Evolutionary conservation across 177 flowering plant genomes (phyloP).

Genomic region (Vitis hybrid): DNA sequence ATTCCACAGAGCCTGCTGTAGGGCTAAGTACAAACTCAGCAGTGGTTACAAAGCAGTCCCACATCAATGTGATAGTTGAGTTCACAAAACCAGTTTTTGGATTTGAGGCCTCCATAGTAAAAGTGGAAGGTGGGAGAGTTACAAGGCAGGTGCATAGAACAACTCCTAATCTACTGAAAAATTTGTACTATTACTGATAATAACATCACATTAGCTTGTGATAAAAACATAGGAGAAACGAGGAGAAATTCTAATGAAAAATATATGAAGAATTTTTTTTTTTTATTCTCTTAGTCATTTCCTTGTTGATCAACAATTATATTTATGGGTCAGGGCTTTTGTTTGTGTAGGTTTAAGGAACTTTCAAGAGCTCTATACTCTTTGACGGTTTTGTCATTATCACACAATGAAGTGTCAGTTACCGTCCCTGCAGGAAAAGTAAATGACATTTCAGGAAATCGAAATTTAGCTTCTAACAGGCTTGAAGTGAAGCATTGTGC

Average conservation of each 20-base stretch:
- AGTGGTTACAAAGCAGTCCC: slow-evolving; percentile 32
- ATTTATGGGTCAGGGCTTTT: neutral
- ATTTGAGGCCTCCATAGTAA: slow-evolving; percentile 41
- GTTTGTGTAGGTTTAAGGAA: slow-evolving; percentile 45
- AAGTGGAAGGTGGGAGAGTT: slow-evolving; percentile 50
- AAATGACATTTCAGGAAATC: slow-evolving; percentile 57
- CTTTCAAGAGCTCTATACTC: slow-evolving; percentile 52
- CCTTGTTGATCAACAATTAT: neutral
- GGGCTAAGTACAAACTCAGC: slow-evolving; percentile 38
- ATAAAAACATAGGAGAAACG: neutral
- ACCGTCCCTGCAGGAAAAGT: slow-evolving; percentile 49
- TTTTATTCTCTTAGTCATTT: too few species aligned
- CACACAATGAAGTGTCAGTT: slow-evolving; percentile 37
- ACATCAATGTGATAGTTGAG: slow-evolving; percentile 45
- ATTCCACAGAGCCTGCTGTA: slow-evolving; percentile 42
- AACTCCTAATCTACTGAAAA: slow-evolving; percentile 7
- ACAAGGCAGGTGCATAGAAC: slow-evolving; percentile 63
- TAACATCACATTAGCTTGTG: neutral
- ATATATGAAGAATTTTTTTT: neutral
- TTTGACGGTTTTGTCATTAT: slow-evolving; percentile 28
- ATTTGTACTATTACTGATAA: neutral
- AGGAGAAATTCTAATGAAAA: neutral
- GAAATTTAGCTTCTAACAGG: slow-evolving; percentile 47
- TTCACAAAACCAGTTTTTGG: slow-evolving; percentile 65
- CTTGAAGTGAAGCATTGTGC: slow-evolving; percentile 54